Conservation (phyloP, 345 rosid species). For the Nasturtium officinale region DNA sequence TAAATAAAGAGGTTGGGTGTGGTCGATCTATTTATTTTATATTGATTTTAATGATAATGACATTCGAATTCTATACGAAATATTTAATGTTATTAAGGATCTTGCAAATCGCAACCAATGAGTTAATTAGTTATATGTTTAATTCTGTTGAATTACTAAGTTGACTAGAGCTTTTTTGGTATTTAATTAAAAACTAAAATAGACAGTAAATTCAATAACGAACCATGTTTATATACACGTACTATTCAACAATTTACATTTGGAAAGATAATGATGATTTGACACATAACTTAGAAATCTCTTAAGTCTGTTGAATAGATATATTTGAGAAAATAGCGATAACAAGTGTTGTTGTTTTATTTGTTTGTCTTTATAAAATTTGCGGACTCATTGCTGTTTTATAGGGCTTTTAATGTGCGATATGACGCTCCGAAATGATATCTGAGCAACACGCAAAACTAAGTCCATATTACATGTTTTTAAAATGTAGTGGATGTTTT, state of each 20-base stretch:
- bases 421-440: slow-evolving; percentile 14
- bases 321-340: not conserved
- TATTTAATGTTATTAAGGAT: slow-evolving; percentile 24
- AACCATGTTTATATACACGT: not conserved
- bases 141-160: slow-evolving; percentile 38
- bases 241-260: slow-evolving; percentile 10
- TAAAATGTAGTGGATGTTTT: not conserved
- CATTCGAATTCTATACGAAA: not conserved
- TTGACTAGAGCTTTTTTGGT: slow-evolving; percentile 32
- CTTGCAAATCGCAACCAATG: slow-evolving; percentile 35
- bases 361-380: not conserved
- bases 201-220: not conserved
- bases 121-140: slow-evolving; percentile 19
- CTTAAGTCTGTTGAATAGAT: not conserved
- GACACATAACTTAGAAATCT: not conserved
- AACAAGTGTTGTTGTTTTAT: not conserved
- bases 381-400: not conserved
- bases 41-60: slow-evolving; percentile 22
- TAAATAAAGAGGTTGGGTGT: slow-evolving; percentile 39
- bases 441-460: slow-evolving; percentile 7
- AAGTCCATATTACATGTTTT: slow-evolving; percentile 4
- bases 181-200: not conserved
- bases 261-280: slow-evolving; percentile 14
- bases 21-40: slow-evolving; percentile 21
- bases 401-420: not conserved